A percentile compares a stretch with the other conserved stretches of the same genome.
phyloP scores from a whole-genome alignment of 805 yeast species.

The Ogataea pignaliae region DNA sequence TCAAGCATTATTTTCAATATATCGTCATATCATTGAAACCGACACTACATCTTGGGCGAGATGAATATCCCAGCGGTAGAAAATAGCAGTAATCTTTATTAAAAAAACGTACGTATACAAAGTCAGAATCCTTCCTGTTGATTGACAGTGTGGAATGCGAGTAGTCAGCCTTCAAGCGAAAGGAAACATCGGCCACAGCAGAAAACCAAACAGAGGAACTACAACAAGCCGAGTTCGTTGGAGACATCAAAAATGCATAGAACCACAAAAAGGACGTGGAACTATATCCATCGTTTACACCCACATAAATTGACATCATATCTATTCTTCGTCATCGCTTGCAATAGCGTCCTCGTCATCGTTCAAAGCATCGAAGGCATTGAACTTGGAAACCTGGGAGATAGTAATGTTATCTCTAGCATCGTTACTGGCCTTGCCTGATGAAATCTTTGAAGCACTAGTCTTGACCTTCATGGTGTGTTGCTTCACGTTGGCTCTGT shows the following conservation, averaged over 20 bases:
- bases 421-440: constrained; percentile 62
- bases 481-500: constrained; percentile 44
- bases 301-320: constrained; percentile 3
- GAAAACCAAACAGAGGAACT: too few species aligned
- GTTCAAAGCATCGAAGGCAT: constrained; percentile 78
- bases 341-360: constrained; percentile 43
- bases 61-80: too few species aligned
- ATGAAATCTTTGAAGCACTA: constrained; percentile 68
- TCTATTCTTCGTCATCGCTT: constrained; percentile 23
- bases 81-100: too few species aligned
- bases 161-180: too few species aligned
- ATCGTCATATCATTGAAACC: too few species aligned
- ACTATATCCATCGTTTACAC: constrained; percentile 2
- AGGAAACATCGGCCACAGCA: too few species aligned
- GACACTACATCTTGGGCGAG: too few species aligned
- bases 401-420: constrained; percentile 68
- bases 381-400: constrained; percentile 61
- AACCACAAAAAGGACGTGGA: neutral
- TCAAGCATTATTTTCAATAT: too few species aligned
- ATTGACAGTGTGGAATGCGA: too few species aligned
- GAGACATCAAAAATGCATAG: neutral
- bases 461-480: constrained; percentile 55
- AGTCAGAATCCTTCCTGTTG: too few species aligned
- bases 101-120: too few species aligned
- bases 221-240: too few species aligned